phyloP scores from a whole-genome alignment of 495 filamentous ascomycete species.

The Pyrenopolyporus hunteri region DNA sequence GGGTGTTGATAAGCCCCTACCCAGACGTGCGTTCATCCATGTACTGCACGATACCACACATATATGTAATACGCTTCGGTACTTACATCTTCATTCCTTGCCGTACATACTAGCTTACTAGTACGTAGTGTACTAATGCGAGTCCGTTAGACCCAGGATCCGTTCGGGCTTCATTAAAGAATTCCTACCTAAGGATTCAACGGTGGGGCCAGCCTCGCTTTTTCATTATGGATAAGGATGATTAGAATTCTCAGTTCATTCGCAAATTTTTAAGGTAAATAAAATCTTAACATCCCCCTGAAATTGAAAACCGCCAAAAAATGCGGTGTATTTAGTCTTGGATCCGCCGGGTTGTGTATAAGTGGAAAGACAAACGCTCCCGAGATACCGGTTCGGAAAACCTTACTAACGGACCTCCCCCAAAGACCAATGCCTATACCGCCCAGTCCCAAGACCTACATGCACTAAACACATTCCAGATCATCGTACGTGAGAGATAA shows the following conservation, averaged over 20 bases:
- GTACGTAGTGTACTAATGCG: not conserved
- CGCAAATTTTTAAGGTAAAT: no score
- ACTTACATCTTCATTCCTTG: constrained; percentile 3
- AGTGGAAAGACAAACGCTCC: not conserved
- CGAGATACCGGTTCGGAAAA: constrained; percentile 1
- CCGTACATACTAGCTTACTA: not conserved
- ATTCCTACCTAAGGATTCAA: no score
- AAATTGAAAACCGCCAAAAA: no score
- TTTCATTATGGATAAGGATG: not conserved
- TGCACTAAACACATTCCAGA: not conserved
- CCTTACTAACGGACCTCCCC: not conserved
- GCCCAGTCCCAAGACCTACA: not conserved
- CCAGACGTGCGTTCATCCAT: no score
- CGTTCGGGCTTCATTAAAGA: not conserved
- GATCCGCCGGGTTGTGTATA: no score
- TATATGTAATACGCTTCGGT: constrained; percentile 7
- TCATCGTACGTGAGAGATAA: not conserved
- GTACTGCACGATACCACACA: no score
- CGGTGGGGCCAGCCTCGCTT: no score
- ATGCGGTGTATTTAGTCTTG: no score
- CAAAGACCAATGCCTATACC: not conserved
- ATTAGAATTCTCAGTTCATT: no score
- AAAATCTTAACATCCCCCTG: no score
- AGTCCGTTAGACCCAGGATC: no score
- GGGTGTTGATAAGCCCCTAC: no score